Conservation (phyloP, 306 rosid species). For the Elaeagnus macrophylla region DNA sequence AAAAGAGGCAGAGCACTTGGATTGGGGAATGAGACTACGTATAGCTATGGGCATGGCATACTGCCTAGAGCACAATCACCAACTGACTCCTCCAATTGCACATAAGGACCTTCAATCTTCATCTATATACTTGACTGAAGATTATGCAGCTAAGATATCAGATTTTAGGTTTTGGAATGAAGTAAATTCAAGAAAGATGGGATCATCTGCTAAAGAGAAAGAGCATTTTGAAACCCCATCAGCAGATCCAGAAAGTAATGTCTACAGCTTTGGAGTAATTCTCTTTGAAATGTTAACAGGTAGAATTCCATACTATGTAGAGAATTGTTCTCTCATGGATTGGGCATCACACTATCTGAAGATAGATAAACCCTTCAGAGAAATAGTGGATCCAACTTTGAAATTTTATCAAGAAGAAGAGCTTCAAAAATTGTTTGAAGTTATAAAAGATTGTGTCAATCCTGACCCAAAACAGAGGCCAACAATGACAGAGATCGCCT, state of each 20-base stretch:
- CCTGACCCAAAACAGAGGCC: slow-evolving; percentile 47
- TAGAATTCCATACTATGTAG: slow-evolving; percentile 43
- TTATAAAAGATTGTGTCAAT: slow-evolving; percentile 46
- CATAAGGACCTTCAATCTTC: slow-evolving; percentile 57
- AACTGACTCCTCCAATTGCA: slow-evolving; percentile 51
- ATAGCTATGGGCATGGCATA: slow-evolving; percentile 91
- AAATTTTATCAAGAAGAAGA: slow-evolving; percentile 38
- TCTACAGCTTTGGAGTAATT: slow-evolving; percentile 65
- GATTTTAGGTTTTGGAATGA: slow-evolving; percentile 66
- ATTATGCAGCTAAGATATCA: slow-evolving; percentile 77
- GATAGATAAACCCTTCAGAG: slow-evolving; percentile 40
- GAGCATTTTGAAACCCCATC: slow-evolving; percentile 31
- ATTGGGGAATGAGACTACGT: slow-evolving; percentile 71
- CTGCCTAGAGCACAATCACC: slow-evolving; percentile 80
- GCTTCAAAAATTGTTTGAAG: slow-evolving; percentile 38
- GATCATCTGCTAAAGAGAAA: slow-evolving; percentile 21
- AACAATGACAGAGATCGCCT: slow-evolving; percentile 46
- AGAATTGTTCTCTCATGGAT: slow-evolving; percentile 35
- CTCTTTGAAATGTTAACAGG: slow-evolving; percentile 78
- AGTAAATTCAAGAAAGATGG: slow-evolving; percentile 29
- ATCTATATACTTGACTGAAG: slow-evolving; percentile 73
- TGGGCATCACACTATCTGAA: slow-evolving; percentile 58
- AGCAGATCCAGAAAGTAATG: slow-evolving; percentile 39
- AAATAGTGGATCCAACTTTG: slow-evolving; percentile 63
- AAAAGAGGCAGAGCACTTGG: slow-evolving; percentile 76